Evolutionary conservation across 1,139 yeast genomes (phyloP).

Genomic region (Geotrichum australiense): DNA sequence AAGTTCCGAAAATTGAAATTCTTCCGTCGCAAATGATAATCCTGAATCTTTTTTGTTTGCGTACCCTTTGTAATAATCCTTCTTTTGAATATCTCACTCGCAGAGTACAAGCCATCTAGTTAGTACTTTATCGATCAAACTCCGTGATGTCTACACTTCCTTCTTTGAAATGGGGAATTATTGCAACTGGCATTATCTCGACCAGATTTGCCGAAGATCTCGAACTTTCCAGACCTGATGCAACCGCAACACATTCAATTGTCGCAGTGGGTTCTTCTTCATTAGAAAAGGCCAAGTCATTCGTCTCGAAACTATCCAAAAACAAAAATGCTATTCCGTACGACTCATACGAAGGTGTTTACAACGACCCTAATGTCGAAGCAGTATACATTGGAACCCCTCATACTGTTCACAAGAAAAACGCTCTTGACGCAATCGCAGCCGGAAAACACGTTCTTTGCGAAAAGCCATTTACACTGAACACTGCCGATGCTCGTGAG

Average conservation of each 20-base stretch:
- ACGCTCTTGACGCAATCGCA: conserved; percentile 43
- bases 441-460: conserved; percentile 53
- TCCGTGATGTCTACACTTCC: conserved; percentile 17
- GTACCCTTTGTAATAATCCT: too few relatives aligned
- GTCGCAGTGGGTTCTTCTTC: conserved; percentile 33
- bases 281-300: conserved; percentile 26
- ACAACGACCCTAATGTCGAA: conserved; percentile 42
- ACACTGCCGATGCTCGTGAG: conserved; percentile 41
- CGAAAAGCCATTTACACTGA: conserved; percentile 57
- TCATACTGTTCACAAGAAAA: conserved; percentile 48
- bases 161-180: conserved; percentile 19
- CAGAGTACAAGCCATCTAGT: too few relatives aligned
- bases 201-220: conserved; percentile 28
- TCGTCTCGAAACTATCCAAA: conserved; percentile 20
- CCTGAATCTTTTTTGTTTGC: too few relatives aligned
- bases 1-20: too few relatives aligned
- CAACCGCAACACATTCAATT: conserved; percentile 29
- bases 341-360: conserved; percentile 37
- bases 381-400: conserved; percentile 56
- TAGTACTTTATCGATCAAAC: too few relatives aligned
- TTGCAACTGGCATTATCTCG: conserved; percentile 31
- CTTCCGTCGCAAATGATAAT: too few relatives aligned
- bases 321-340: conserved; percentile 24
- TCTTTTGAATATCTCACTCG: too few relatives aligned
- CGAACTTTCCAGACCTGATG: conserved; percentile 28